Evolutionary conservation across 805 yeast species (phyloP).

Genomic region (Suhomyces xylopsoci): DNA sequence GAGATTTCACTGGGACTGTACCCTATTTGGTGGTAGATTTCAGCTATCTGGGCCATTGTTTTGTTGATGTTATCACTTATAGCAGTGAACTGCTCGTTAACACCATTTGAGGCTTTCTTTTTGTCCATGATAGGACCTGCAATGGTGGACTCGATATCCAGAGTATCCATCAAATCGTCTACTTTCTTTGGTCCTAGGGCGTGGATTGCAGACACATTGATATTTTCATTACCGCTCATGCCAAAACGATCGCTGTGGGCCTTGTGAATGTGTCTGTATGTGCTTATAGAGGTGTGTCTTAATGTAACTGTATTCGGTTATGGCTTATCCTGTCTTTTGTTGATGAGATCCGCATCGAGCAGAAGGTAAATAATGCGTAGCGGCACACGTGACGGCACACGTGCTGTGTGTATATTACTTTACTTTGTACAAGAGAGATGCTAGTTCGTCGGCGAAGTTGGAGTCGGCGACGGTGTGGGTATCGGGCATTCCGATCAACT

Average conservation of each 20-base stretch:
- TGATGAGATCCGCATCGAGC: background rate
- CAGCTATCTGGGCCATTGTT: conserved; percentile 42
- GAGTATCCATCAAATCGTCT: conserved; percentile 4
- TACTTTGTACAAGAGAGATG: conserved; percentile 13
- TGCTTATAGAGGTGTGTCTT: too few relatives aligned
- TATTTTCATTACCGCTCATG: background rate
- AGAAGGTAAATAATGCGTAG: background rate
- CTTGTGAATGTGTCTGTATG: too few relatives aligned
- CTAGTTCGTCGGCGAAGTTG: conserved; percentile 21
- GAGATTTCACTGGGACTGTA: conserved; percentile 49
- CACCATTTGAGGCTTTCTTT: background rate
- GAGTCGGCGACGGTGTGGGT: conserved; percentile 8
- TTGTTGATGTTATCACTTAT: conserved; percentile 33
- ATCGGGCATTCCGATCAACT: conserved; percentile 12
- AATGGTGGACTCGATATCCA: conserved; percentile 8
- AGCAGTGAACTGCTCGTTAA: conserved; percentile 19
- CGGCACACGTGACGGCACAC: background rate
- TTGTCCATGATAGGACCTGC: background rate
- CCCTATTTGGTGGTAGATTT: conserved; percentile 52
- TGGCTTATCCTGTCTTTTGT: background rate
- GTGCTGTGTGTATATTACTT: background rate
- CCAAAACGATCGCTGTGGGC: background rate
- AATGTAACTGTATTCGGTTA: background rate
- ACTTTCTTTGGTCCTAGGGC: background rate
- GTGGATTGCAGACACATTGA: background rate